Conservation (phyloP, 768 basidiomycete species). For the Pisolithus orientalis region DNA sequence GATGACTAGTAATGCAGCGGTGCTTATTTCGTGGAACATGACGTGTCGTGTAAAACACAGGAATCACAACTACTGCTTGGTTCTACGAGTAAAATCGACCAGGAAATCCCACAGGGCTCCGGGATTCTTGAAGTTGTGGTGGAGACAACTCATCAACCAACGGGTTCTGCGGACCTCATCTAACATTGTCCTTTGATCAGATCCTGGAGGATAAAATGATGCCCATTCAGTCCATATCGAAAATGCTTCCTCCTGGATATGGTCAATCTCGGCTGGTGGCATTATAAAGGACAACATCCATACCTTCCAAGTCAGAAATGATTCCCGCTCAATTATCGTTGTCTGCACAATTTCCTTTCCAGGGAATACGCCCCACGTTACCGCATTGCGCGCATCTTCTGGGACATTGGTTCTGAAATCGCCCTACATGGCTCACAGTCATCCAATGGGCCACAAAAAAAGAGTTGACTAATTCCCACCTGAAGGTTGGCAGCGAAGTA, state of each 20-base stretch:
- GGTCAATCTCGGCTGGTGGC: conserved; percentile 1
- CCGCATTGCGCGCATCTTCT: conserved; percentile 80
- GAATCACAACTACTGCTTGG: no score
- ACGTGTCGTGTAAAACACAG: no score
- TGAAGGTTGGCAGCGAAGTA: conserved; percentile 79
- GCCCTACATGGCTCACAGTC: conserved; percentile 40
- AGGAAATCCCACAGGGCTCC: conserved; percentile 84
- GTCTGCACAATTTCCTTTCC: conserved; percentile 95
- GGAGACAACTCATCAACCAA: conserved; percentile 90
- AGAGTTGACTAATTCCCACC: conserved; percentile 35
- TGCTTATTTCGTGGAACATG: no score
- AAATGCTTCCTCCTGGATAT: conserved; percentile 84
- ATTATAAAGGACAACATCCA: conserved; percentile 10
- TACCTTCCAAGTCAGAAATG: conserved; percentile 97
- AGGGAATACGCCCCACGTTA: conserved; percentile 98
- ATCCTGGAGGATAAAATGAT: conserved; percentile 71
- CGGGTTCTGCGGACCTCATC: conserved; percentile 62
- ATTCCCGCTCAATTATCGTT: conserved; percentile 92
- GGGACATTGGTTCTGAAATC: conserved; percentile 75
- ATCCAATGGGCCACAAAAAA: not conserved
- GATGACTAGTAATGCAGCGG: no score
- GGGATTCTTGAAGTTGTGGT: conserved; percentile 85
- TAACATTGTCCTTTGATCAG: conserved; percentile 66
- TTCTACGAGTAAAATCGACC: not conserved
- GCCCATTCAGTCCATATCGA: conserved; percentile 96